These are phyloP conservation scores for Apiospora pterosperma DNA, from an alignment of 2,329 filamentous ascomycete species.

Conservation along the genomic window DNA sequence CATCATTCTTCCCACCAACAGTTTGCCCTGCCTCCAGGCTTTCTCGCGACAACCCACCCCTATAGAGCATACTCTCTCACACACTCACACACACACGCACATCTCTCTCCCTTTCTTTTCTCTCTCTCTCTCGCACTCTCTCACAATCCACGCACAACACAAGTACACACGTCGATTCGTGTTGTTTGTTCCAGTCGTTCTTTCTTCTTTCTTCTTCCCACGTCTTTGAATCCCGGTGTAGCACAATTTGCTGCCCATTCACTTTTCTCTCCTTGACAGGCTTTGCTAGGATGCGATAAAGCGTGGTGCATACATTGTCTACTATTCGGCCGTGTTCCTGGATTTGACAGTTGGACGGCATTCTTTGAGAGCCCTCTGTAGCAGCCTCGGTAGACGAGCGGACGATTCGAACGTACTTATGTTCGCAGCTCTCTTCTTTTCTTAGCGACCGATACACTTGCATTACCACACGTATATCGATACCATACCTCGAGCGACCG, in stretches of 20 bases:
- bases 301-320: not conserved
- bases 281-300: slow-evolving; percentile 2
- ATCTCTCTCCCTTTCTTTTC: no score
- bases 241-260: not conserved
- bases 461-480: not conserved
- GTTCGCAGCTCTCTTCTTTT: not conserved
- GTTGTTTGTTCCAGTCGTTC: slow-evolving; percentile 2
- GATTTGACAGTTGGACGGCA: not conserved
- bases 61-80: not conserved
- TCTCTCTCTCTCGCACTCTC: not conserved
- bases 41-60: slow-evolving; percentile 3
- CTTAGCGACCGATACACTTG: not conserved
- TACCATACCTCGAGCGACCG: not conserved
- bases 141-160: not conserved
- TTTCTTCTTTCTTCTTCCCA: not conserved
- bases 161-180: slow-evolving; percentile 2
- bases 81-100: not conserved
- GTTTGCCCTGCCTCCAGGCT: not conserved
- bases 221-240: not conserved
- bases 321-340: not conserved
- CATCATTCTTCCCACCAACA: not conserved
- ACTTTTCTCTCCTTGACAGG: not conserved
- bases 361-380: not conserved
- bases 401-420: not conserved
- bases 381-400: not conserved